Conservation (phyloP, 805 yeast species). For the Teunomyces kruisii region DNA sequence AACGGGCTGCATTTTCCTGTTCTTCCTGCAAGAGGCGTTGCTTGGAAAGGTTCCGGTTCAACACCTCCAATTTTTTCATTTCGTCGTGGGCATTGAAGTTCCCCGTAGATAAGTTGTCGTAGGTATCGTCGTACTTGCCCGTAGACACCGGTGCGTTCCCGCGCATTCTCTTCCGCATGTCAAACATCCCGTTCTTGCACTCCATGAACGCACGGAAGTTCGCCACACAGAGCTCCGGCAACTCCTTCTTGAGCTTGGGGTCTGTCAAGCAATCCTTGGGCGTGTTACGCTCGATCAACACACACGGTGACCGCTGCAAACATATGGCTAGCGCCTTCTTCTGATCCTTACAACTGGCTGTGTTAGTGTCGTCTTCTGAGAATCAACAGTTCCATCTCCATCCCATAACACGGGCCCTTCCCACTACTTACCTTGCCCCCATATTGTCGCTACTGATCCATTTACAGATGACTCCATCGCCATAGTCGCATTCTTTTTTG, state of each 20-base stretch:
- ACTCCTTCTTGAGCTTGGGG: constrained; percentile 69
- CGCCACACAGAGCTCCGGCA: constrained; percentile 87
- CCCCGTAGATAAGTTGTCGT: constrained; percentile 75
- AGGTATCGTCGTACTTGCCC: constrained; percentile 88
- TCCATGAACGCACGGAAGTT: constrained; percentile 84
- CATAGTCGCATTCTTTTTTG: background rate
- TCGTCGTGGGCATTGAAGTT: constrained; percentile 82
- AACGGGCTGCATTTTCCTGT: constrained; percentile 12
- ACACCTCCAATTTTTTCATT: constrained; percentile 63
- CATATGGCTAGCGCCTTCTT: constrained; percentile 94
- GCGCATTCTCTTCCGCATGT: constrained; percentile 85
- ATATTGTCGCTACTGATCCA: constrained; percentile 22
- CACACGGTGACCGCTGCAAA: constrained; percentile 95
- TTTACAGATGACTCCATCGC: background rate
- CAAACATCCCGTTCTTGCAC: constrained; percentile 88
- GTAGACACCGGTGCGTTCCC: constrained; percentile 94
- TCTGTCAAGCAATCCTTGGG: constrained; percentile 86
- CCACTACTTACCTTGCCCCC: constrained; percentile 60
- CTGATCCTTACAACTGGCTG: constrained; percentile 85
- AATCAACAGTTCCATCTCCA: too few species aligned
- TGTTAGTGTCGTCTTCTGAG: too few species aligned
- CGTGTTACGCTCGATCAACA: constrained; percentile 80
- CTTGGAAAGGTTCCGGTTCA: constrained; percentile 50
- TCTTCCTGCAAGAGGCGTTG: constrained; percentile 27
- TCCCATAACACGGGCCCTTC: too few species aligned